Evolutionary conservation across 495 filamentous ascomycete species (phyloP).

Genomic region (Choiromyces venosus): DNA sequence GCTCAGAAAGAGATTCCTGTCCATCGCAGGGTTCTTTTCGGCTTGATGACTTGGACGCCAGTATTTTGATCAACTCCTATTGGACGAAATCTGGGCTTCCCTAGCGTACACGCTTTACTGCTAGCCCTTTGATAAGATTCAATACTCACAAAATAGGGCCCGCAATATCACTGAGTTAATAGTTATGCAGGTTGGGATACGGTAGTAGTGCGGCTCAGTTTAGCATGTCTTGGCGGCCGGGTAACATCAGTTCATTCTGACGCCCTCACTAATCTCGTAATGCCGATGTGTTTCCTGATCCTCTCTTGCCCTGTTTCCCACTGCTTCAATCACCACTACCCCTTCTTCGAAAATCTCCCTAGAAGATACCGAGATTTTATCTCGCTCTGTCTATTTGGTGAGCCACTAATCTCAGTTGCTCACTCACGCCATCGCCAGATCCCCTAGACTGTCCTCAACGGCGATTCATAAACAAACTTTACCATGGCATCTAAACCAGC

Average conservation of each 20-base stretch:
- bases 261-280: neutral
- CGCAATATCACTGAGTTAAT: neutral
- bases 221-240: neutral
- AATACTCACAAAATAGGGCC: neutral
- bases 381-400: slow-evolving; percentile 1
- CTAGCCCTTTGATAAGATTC: too few species aligned
- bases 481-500: slow-evolving; percentile 38
- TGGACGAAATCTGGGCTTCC: neutral
- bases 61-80: neutral
- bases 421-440: neutral
- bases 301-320: neutral
- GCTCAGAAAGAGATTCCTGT: neutral
- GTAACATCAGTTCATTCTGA: neutral
- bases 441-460: neutral
- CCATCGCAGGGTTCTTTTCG: neutral
- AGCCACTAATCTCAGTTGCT: neutral
- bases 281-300: neutral
- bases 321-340: neutral
- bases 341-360: neutral
- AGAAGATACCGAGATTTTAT: neutral
- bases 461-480: neutral
- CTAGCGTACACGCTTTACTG: too few species aligned
- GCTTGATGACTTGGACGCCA: neutral
- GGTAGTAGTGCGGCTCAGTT: neutral
- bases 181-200: too few species aligned